Evolutionary conservation across 2,329 filamentous ascomycete genomes (phyloP).

Genomic region (Colletotrichum orbiculare): DNA sequence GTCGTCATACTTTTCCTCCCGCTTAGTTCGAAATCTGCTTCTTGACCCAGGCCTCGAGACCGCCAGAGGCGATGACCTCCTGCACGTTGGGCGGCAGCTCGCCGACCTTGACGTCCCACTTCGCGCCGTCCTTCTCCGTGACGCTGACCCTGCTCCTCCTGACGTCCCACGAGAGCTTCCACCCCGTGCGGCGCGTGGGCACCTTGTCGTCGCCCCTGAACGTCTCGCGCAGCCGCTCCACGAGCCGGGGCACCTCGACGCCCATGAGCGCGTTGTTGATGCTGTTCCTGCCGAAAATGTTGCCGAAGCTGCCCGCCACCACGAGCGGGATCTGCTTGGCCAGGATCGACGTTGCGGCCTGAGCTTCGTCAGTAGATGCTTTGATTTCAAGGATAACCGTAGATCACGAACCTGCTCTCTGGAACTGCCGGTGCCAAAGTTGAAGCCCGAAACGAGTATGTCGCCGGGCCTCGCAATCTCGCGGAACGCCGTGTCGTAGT

Average conservation of each 20-base stretch:
- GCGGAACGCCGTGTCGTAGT: slow-evolving; percentile 84
- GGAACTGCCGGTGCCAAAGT: slow-evolving; percentile 86
- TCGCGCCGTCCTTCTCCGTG: slow-evolving; percentile 72
- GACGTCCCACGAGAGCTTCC: slow-evolving; percentile 87
- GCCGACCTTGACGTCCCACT: slow-evolving; percentile 84
- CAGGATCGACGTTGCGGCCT: slow-evolving; percentile 84
- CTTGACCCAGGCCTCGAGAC: slow-evolving; percentile 86
- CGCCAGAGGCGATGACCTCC: slow-evolving; percentile 82
- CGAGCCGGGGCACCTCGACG: slow-evolving; percentile 75
- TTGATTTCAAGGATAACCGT: no score
- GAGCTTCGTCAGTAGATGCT: no score
- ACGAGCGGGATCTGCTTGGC: slow-evolving; percentile 85
- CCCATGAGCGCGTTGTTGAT: slow-evolving; percentile 84
- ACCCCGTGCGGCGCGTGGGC: slow-evolving; percentile 80
- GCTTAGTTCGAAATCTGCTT: slow-evolving; percentile 62
- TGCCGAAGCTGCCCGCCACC: slow-evolving; percentile 82
- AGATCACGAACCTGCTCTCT: slow-evolving; percentile 70
- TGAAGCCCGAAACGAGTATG: slow-evolving; percentile 86
- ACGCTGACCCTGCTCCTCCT: slow-evolving; percentile 76
- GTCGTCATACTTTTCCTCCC: background rate
- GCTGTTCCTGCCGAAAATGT: slow-evolving; percentile 82
- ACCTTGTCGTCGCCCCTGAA: slow-evolving; percentile 65
- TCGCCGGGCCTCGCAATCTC: slow-evolving; percentile 74
- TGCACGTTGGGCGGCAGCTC: slow-evolving; percentile 89
- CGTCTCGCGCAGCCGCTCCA: slow-evolving; percentile 72